Evolutionary conservation across 768 basidiomycete genomes (phyloP).

Genomic region (Mycena haematopus): DNA sequence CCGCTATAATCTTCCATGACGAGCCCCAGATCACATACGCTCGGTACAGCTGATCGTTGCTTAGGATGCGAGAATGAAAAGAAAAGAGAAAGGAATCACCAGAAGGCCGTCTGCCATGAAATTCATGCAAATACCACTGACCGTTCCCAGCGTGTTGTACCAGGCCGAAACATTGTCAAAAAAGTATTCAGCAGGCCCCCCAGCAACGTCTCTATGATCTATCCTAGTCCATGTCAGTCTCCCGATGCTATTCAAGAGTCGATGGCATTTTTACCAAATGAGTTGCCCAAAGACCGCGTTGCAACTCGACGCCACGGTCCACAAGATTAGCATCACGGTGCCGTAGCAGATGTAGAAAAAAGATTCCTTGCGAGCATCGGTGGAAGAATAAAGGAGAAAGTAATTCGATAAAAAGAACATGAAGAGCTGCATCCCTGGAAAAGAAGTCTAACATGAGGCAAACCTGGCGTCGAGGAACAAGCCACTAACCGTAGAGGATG

Average conservation of each 20-base stretch:
- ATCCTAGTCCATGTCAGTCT: constrained; percentile 32
- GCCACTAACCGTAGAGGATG: constrained; percentile 34
- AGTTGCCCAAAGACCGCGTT: constrained; percentile 21
- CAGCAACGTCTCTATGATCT: constrained; percentile 32
- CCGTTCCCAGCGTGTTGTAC: constrained; percentile 40
- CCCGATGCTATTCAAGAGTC: not conserved
- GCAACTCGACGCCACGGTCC: constrained; percentile 39
- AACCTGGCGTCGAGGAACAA: not conserved
- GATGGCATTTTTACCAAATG: not conserved
- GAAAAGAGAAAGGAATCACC: constrained; percentile 31
- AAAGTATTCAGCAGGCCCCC: constrained; percentile 41
- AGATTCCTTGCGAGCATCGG: constrained; percentile 28
- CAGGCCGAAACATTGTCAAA: constrained; percentile 34
- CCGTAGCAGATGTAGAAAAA: constrained; percentile 33
- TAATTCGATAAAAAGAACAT: constrained; percentile 35
- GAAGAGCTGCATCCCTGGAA: constrained; percentile 33
- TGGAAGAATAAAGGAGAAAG: constrained; percentile 23
- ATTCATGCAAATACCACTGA: constrained; percentile 37
- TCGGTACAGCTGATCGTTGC: constrained; percentile 42
- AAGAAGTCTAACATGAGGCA: constrained; percentile 11
- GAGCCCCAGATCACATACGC: constrained; percentile 42
- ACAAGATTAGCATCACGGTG: constrained; percentile 37
- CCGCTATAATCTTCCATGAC: constrained; percentile 19
- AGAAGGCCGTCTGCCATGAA: constrained; percentile 44
- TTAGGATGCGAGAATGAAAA: not conserved